Evolutionary conservation across 495 filamentous ascomycete species (phyloP).

Genomic region (Sporormia fimetaria): DNA sequence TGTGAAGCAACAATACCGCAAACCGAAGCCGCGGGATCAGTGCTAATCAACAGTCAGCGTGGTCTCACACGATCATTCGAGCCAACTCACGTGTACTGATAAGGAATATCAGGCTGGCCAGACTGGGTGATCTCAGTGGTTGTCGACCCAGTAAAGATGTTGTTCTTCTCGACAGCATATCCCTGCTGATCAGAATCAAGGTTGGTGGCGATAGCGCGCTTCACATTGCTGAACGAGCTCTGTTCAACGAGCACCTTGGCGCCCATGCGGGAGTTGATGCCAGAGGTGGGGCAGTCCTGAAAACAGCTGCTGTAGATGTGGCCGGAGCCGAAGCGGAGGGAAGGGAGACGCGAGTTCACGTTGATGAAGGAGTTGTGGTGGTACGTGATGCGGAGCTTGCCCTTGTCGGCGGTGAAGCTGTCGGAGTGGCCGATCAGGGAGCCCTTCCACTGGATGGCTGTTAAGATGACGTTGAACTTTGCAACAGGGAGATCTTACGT

Average conservation of each 20-base stretch:
- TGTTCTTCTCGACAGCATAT: slow-evolving; percentile 6
- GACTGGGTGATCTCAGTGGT: slow-evolving; percentile 3
- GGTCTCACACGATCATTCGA: no score
- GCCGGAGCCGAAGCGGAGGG: slow-evolving; percentile 3
- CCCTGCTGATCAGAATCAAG: slow-evolving; percentile 2
- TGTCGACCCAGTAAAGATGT: slow-evolving; percentile 7
- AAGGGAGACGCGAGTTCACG: slow-evolving; percentile 9
- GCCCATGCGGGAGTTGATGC: slow-evolving; percentile 10
- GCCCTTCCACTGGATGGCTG: no score
- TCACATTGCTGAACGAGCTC: not conserved
- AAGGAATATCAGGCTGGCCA: not conserved
- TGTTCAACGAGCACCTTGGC: slow-evolving; percentile 4
- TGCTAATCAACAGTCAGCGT: no score
- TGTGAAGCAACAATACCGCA: no score
- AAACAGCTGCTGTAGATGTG: slow-evolving; percentile 5
- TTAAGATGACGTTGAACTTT: no score
- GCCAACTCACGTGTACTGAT: slow-evolving; percentile 5
- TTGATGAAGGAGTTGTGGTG: slow-evolving; percentile 7
- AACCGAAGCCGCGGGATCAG: no score
- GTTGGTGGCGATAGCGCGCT: slow-evolving; percentile 3
- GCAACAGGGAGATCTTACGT: no score
- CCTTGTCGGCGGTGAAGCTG: not conserved
- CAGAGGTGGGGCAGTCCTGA: slow-evolving; percentile 2
- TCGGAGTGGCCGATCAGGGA: slow-evolving; percentile 7
- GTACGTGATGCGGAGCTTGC: slow-evolving; percentile 6